These are phyloP conservation scores for Ottelia alismoides DNA, from an alignment of 106 monocot species.

Conservation along the genomic window DNA sequence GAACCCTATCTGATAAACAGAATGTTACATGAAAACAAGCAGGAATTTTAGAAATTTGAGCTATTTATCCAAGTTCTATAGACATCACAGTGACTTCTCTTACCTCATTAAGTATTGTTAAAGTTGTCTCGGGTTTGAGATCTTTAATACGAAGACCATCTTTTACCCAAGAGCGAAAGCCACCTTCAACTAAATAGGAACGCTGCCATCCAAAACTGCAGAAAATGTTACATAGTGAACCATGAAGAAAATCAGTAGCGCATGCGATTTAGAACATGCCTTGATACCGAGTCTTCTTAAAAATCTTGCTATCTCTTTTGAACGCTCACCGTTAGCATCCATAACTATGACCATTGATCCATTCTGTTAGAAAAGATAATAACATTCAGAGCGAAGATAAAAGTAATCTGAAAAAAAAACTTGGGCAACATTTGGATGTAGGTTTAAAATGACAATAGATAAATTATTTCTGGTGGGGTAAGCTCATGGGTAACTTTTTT, in stretches of 20 bases:
- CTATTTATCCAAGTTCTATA: too few relatives aligned
- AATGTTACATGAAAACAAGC: too few relatives aligned
- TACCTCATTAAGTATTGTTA: conserved; percentile 89
- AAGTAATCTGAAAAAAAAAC: too few relatives aligned
- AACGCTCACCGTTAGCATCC: conserved; percentile 56
- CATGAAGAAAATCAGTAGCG: neutral
- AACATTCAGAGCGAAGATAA: too few relatives aligned
- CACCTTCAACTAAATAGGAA: conserved; percentile 71
- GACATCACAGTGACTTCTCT: too few relatives aligned
- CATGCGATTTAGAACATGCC: conserved; percentile 21
- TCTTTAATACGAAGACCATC: conserved; percentile 67
- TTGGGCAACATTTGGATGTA: too few relatives aligned
- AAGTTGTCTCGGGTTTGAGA: conserved; percentile 63
- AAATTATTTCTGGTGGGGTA: too few relatives aligned
- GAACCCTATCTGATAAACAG: too few relatives aligned
- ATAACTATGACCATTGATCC: conserved; percentile 76
- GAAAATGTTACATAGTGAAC: neutral
- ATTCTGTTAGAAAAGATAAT: too few relatives aligned
- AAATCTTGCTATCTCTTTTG: conserved; percentile 85
- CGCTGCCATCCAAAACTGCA: conserved; percentile 30
- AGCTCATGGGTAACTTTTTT: too few relatives aligned
- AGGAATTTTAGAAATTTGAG: too few relatives aligned
- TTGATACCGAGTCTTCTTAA: conserved; percentile 81
- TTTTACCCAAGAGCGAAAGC: conserved; percentile 68
- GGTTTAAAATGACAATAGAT: too few relatives aligned